Conservation (phyloP, 2,329 filamentous ascomycete genomes). For the Gyromitra esculenta region DNA sequence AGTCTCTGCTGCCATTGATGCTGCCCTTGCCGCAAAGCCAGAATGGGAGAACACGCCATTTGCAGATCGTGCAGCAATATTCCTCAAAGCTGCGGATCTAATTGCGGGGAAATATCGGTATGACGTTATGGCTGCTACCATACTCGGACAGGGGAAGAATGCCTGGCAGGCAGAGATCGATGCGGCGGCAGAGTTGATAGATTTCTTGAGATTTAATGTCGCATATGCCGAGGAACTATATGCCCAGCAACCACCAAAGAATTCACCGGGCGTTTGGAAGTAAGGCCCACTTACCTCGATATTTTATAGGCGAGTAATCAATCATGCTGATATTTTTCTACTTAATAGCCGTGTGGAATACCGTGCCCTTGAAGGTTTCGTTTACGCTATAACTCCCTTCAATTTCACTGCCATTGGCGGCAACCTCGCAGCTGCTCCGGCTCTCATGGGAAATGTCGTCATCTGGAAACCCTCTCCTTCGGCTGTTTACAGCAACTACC, state of each 20-base stretch:
- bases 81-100: constrained; percentile 94
- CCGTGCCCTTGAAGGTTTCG: constrained; percentile 90
- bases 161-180: constrained; percentile 99
- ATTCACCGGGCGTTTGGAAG: constrained; percentile 89
- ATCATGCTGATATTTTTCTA: constrained; percentile 13
- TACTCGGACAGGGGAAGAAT: constrained; percentile 97
- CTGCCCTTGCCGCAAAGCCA: constrained; percentile 84
- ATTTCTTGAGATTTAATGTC: constrained; percentile 95
- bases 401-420: constrained; percentile 97
- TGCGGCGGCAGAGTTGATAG: constrained; percentile 86
- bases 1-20: constrained; percentile 80
- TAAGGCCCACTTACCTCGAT: constrained; percentile 58
- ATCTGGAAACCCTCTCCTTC: constrained; percentile 96
- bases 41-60: constrained; percentile 89
- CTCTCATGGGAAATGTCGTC: constrained; percentile 91
- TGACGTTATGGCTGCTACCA: constrained; percentile 94
- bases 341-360: constrained; percentile 75
- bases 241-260: constrained; percentile 82
- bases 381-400: constrained; percentile 93
- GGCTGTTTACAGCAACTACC: constrained; percentile 88
- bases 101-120: constrained; percentile 93
- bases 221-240: constrained; percentile 93
- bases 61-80: constrained; percentile 88
- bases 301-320: neutral
- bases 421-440: constrained; percentile 83